Percentiles rank a stretch among this genome's conserved stretches.
Evolutionary conservation across 768 basidiomycete genomes (phyloP).

Genomic region (Infundibulicybe gibba): DNA sequence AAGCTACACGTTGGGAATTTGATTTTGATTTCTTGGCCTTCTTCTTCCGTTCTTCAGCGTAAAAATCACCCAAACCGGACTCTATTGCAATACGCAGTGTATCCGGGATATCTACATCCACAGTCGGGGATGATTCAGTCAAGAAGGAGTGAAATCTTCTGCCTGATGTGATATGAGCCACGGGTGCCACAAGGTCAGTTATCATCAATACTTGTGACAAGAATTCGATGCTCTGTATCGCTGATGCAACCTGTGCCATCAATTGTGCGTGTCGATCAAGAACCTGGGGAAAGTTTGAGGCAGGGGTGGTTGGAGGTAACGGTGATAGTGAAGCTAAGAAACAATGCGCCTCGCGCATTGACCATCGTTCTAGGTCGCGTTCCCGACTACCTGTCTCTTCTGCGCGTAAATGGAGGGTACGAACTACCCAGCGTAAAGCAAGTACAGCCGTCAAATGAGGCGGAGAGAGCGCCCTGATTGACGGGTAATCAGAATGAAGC

Average conservation of each 20-base stretch:
- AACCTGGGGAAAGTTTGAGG: conserved; percentile 30
- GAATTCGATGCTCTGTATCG: conserved; percentile 56
- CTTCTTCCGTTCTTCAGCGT: conserved; percentile 43
- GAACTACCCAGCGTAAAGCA: conserved; percentile 60
- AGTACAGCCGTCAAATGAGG: conserved; percentile 49
- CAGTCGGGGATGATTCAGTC: conserved; percentile 21
- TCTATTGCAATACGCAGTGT: conserved; percentile 44
- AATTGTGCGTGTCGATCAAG: conserved; percentile 65
- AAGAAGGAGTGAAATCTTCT: conserved; percentile 52
- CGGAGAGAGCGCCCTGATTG: conserved; percentile 42
- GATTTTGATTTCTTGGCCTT: conserved; percentile 30
- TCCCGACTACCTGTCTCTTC: conserved; percentile 49
- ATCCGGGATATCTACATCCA: conserved; percentile 19
- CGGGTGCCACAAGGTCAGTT: conserved; percentile 38
- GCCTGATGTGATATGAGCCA: conserved; percentile 55
- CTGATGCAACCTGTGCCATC: conserved; percentile 56
- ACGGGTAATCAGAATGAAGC: conserved; percentile 48
- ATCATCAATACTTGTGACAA: conserved; percentile 63
- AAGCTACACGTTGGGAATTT: too few species aligned
- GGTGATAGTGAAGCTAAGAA: conserved; percentile 41
- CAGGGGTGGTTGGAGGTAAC: conserved; percentile 5
- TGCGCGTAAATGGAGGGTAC: conserved; percentile 46
- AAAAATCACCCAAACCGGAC: conserved; percentile 43
- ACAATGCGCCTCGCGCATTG: conserved; percentile 52
- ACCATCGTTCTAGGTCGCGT: conserved; percentile 71